Conservation (phyloP, 768 basidiomycete species). For the Phaffia australis region DNA sequence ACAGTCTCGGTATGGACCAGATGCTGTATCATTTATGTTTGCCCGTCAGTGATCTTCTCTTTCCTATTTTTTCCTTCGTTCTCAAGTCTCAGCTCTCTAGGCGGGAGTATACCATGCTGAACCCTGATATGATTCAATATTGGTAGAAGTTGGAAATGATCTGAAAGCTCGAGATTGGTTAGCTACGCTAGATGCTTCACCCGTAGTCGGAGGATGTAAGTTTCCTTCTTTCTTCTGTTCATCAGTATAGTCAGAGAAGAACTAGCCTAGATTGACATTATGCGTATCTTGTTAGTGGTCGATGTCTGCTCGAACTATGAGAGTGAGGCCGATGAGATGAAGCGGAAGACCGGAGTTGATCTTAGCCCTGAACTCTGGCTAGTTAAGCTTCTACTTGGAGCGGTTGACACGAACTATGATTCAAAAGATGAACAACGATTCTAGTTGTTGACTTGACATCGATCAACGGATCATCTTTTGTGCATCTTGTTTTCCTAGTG, state of each 20-base stretch:
- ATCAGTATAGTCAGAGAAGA: constrained; percentile 10
- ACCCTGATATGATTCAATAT: background rate
- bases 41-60: background rate
- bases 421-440: constrained; percentile 13
- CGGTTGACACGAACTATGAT: constrained; percentile 11
- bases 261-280: background rate
- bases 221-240: background rate
- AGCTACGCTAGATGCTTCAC: constrained; percentile 17
- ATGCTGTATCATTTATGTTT: constrained; percentile 36
- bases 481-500: too few relatives aligned
- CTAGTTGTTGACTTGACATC: too few relatives aligned
- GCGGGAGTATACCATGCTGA: background rate
- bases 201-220: constrained; percentile 11
- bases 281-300: constrained; percentile 5
- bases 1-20: constrained; percentile 32
- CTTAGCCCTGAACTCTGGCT: constrained; percentile 24
- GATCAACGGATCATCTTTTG: too few relatives aligned
- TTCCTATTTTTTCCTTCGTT: background rate
- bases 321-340: constrained; percentile 20
- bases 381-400: constrained; percentile 12
- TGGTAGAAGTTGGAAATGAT: constrained; percentile 38
- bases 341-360: constrained; percentile 11
- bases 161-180: constrained; percentile 39
- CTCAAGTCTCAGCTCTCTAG: background rate
- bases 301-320: constrained; percentile 22